phyloP scores from a whole-genome alignment of 345 rosid species.

The Dipteronia dyeriana region DNA sequence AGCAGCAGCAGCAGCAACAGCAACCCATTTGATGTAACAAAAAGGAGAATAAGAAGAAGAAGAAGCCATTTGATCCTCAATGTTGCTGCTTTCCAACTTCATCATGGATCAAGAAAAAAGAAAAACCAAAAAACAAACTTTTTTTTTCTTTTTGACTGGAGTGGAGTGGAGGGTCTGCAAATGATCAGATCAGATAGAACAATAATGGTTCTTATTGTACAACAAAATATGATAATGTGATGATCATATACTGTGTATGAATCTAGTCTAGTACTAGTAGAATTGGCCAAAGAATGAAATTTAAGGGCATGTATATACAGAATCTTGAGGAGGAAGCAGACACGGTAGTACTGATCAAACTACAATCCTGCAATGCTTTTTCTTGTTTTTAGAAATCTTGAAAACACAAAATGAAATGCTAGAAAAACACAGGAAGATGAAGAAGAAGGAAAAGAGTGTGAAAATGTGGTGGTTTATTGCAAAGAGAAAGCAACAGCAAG shows the following conservation, averaged over 20 bases:
- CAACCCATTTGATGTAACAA: conserved; percentile 37
- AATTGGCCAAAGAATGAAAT: neutral
- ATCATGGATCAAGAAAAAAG: conserved; percentile 30
- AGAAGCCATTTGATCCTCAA: conserved; percentile 32
- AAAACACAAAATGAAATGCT: too few relatives aligned
- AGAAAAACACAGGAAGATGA: neutral
- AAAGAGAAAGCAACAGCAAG: conserved; percentile 12
- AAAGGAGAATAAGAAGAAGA: conserved; percentile 26
- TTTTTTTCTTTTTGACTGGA: neutral
- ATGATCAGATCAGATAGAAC: conserved; percentile 19
- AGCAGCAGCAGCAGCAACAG: conserved; percentile 11
- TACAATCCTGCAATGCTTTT: conserved; percentile 5
- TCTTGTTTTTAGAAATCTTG: conserved; percentile 8
- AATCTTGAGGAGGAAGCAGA: neutral
- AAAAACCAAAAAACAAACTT: neutral
- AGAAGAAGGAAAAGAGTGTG: conserved; percentile 11
- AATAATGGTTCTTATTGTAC: neutral
- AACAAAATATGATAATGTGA: neutral
- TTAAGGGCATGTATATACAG: neutral
- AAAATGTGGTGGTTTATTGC: neutral
- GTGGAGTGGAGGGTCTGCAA: conserved; percentile 13
- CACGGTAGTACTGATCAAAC: neutral
- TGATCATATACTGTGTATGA: neutral
- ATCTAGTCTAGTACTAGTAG: neutral
- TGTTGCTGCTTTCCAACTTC: conserved; percentile 24